A percentile compares a stretch with the other conserved stretches of the same genome.
phyloP scores from a whole-genome alignment of 768 basidiomycete species.

The Termitomyces sp. region DNA sequence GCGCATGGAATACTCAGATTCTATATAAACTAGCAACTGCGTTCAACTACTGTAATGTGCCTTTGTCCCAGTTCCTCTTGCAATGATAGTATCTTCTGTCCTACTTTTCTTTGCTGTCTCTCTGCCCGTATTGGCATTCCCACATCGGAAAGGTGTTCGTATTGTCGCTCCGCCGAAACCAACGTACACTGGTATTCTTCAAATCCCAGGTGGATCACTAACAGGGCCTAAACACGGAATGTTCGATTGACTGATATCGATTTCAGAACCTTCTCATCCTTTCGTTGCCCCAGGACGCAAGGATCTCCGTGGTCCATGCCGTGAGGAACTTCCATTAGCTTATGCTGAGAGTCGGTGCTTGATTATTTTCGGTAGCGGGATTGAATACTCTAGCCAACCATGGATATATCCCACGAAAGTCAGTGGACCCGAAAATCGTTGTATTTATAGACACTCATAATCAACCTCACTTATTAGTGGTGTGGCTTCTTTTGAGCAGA shows the following conservation, averaged over 20 bases:
- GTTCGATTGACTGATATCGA: not conserved
- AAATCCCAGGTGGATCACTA: conserved; percentile 5
- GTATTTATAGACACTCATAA: not conserved
- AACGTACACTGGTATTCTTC: conserved; percentile 1
- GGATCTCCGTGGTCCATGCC: conserved; percentile 14
- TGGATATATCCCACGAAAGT: conserved; percentile 15
- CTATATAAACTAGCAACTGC: conserved; percentile 7
- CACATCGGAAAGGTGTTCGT: conserved; percentile 1
- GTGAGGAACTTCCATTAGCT: not conserved
- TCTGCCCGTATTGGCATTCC: conserved; percentile 3
- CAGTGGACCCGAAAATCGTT: not conserved
- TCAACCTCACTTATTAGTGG: not conserved
- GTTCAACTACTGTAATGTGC: not conserved
- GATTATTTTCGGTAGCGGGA: conserved; percentile 5
- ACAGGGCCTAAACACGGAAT: not conserved
- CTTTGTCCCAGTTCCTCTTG: not conserved
- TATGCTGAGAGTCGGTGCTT: not conserved
- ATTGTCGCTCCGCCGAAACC: conserved; percentile 10
- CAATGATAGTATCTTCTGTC: not conserved
- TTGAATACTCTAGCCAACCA: conserved; percentile 15
- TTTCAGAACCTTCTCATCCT: conserved; percentile 5
- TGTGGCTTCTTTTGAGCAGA: conserved; percentile 13
- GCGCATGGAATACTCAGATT: not conserved
- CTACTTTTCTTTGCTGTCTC: conserved; percentile 1
- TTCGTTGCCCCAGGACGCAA: conserved; percentile 3